Evolutionary conservation across 441 rosid species (phyloP).

Genomic region (Adansonia gregorii): DNA sequence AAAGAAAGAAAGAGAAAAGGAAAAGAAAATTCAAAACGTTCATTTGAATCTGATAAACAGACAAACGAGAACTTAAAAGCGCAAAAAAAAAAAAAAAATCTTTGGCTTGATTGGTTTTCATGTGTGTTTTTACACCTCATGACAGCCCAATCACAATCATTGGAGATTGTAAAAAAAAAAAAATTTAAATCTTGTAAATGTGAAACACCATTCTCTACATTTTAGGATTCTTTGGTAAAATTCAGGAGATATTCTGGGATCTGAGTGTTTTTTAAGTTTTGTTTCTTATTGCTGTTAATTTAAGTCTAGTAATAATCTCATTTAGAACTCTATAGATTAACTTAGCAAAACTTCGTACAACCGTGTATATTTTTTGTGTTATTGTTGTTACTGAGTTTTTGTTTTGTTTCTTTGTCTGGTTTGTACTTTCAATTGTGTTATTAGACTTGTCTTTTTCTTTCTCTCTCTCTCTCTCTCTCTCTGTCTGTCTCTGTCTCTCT

Average conservation of each 20-base stretch:
- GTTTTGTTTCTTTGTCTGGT: neutral
- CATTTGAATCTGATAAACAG: constrained; percentile 18
- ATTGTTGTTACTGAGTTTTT: constrained; percentile 23
- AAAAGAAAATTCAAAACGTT: constrained; percentile 14
- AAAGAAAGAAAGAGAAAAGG: neutral
- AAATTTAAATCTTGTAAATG: constrained; percentile 9
- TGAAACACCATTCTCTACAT: neutral
- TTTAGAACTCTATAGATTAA: constrained; percentile 16
- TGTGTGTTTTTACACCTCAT: constrained; percentile 30
- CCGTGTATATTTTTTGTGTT: too few relatives aligned
- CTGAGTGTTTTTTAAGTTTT: constrained; percentile 29
- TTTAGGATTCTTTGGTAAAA: constrained; percentile 1
- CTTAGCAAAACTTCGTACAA: neutral
- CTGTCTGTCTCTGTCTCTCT: neutral
- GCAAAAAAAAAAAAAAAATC: neutral
- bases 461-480: neutral
- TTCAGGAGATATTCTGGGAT: constrained; percentile 42
- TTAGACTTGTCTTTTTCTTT: neutral
- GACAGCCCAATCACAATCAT: constrained; percentile 34
- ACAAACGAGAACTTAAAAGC: neutral
- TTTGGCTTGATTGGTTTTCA: neutral
- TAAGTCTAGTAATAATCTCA: neutral
- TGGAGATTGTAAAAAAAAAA: constrained; percentile 18
- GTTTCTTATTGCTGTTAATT: neutral
- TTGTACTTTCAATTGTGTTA: constrained; percentile 10